Conservation (phyloP, 345 rosid species). For the Pistacia integerrima region DNA sequence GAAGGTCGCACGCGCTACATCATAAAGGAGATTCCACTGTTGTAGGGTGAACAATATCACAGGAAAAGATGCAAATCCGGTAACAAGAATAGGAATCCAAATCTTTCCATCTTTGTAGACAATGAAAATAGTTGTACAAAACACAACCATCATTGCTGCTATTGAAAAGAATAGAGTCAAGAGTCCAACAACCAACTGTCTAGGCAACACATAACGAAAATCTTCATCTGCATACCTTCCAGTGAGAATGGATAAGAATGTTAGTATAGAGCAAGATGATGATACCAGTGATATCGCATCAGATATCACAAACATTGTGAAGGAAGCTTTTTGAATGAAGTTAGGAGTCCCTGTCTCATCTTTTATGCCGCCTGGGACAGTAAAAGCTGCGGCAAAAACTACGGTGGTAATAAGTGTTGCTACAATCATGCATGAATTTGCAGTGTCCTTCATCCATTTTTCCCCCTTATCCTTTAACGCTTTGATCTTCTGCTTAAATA, state of each 20-base stretch:
- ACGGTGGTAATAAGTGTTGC: neutral
- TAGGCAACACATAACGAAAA: conserved; percentile 9
- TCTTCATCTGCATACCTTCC: neutral
- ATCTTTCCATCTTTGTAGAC: no score
- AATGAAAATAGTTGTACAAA: no score
- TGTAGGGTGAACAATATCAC: no score
- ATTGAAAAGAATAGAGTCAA: neutral
- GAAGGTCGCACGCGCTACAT: no score
- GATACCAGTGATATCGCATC: conserved; percentile 11
- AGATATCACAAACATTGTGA: conserved; percentile 12
- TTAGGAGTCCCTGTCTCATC: neutral
- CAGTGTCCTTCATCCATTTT: neutral
- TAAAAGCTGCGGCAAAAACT: conserved; percentile 11
- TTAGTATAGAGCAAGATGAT: neutral
- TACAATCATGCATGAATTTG: neutral
- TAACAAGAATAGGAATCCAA: no score
- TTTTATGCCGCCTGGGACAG: neutral
- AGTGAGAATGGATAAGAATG: conserved; percentile 16
- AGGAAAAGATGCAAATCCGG: no score
- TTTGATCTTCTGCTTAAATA: neutral
- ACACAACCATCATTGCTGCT: no score
- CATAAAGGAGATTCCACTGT: no score
- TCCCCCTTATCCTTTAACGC: neutral
- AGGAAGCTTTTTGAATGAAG: neutral
- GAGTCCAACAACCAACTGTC: conserved; percentile 2